These are phyloP conservation scores for Acacia concinna DNA, from an alignment of 331 rosid species.

Conservation along the genomic window DNA sequence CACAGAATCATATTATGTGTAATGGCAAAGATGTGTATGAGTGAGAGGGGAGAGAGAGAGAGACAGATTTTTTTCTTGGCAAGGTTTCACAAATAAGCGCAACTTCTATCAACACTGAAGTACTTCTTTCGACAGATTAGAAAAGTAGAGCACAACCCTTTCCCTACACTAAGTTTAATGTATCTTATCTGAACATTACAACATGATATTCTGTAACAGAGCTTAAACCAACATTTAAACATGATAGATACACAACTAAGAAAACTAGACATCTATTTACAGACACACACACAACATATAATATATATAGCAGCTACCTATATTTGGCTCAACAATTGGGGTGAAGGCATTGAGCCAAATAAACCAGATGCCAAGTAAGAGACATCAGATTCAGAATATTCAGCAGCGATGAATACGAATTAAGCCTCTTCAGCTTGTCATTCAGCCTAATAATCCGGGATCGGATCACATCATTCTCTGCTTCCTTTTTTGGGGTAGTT, in stretches of 20 bases:
- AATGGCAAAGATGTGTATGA: neutral
- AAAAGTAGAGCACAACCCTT: neutral
- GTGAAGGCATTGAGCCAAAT: conserved; percentile 51
- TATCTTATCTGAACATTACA: neutral
- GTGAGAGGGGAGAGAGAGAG: no score
- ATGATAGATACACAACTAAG: neutral
- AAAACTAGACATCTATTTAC: neutral
- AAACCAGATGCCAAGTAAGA: conserved; percentile 71
- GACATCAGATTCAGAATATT: conserved; percentile 62
- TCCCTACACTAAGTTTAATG: neutral
- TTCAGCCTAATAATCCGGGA: conserved; percentile 41
- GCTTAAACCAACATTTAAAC: neutral
- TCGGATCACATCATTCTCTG: conserved; percentile 40
- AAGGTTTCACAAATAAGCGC: neutral
- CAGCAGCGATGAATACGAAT: conserved; percentile 52
- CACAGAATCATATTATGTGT: neutral
- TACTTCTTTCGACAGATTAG: neutral
- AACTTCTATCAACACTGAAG: neutral
- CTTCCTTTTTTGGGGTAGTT: neutral
- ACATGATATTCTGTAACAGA: neutral
- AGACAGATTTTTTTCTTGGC: neutral
- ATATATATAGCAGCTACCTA: neutral
- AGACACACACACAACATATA: neutral
- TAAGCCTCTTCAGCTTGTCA: conserved; percentile 70
- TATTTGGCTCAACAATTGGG: neutral